Conservation (phyloP, 768 basidiomycete genomes). For the Boletus tomentosulus region DNA sequence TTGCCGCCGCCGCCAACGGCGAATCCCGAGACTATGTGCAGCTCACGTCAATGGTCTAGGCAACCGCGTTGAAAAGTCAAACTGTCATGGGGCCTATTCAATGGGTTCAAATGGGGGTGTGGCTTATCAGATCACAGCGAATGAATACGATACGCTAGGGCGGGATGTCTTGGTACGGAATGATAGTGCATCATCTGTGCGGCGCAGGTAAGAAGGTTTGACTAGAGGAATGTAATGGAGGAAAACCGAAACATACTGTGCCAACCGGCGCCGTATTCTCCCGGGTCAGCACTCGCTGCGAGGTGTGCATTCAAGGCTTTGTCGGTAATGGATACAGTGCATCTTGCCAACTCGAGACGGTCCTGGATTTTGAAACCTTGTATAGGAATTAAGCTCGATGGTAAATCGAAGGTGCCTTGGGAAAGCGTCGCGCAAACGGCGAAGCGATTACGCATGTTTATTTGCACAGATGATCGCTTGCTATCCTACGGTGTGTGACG, state of each 20-base stretch:
- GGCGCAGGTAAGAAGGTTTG: constrained; percentile 16
- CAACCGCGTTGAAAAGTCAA: constrained; percentile 33
- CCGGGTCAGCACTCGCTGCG: not conserved
- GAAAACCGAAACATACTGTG: constrained; percentile 8
- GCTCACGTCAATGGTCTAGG: constrained; percentile 38
- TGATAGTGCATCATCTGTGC: constrained; percentile 3
- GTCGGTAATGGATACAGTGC: not conserved
- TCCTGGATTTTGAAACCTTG: not conserved
- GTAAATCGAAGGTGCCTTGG: not conserved
- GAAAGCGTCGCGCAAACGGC: not conserved
- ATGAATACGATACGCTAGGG: not conserved
- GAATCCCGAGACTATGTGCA: constrained; percentile 6
- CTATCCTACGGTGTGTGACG: not conserved
- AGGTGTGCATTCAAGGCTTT: not conserved
- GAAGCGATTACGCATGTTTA: not conserved
- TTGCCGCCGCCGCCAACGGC: constrained; percentile 4
- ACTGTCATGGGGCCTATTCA: constrained; percentile 25
- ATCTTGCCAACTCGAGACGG: not conserved
- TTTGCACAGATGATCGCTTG: not conserved
- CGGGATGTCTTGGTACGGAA: not conserved
- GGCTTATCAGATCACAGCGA: not conserved
- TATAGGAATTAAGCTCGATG: not conserved
- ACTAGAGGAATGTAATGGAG: constrained; percentile 9
- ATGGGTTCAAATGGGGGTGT: not conserved
- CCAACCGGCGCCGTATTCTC: constrained; percentile 12